These are phyloP conservation scores for Colletotrichum sp. DNA, from an alignment of 2,329 filamentous ascomycete genomes.

Conservation along the genomic window DNA sequence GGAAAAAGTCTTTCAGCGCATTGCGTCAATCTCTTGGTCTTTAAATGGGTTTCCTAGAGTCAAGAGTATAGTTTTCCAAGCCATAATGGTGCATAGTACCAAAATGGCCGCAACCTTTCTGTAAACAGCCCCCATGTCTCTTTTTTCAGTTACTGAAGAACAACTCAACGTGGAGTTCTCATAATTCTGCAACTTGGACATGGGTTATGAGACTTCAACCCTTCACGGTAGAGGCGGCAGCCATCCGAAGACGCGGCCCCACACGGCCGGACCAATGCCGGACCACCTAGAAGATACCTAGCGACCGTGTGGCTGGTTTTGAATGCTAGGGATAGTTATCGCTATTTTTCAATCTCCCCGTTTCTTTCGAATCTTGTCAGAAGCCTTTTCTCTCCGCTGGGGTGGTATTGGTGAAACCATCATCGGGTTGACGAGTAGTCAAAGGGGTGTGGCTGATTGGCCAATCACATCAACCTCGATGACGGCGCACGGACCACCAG, in stretches of 20 bases:
- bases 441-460: conserved; percentile 4
- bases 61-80: not conserved
- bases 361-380: not conserved
- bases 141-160: not conserved
- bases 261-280: not conserved
- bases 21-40: not conserved
- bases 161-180: not conserved
- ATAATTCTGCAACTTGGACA: not conserved
- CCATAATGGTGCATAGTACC: not conserved
- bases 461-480: not conserved
- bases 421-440: not conserved
- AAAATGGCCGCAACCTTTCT: not conserved
- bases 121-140: not conserved
- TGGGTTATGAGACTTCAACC: not conserved
- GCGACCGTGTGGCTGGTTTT: not conserved
- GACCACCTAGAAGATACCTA: not conserved
- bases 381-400: not conserved
- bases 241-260: not conserved
- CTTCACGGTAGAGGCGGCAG: not conserved
- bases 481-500: conserved; percentile 6
- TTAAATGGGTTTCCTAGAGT: not conserved
- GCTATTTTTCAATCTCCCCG: rapidly evolving
- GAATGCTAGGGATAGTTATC: rapidly evolving
- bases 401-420: not conserved
- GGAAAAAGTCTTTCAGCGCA: not conserved